Evolutionary conservation across 208 protist genomes (phyloP), one percentile per base, ranked within the genome.

Genomic region (Trypanosoma lewisi): DNA sequence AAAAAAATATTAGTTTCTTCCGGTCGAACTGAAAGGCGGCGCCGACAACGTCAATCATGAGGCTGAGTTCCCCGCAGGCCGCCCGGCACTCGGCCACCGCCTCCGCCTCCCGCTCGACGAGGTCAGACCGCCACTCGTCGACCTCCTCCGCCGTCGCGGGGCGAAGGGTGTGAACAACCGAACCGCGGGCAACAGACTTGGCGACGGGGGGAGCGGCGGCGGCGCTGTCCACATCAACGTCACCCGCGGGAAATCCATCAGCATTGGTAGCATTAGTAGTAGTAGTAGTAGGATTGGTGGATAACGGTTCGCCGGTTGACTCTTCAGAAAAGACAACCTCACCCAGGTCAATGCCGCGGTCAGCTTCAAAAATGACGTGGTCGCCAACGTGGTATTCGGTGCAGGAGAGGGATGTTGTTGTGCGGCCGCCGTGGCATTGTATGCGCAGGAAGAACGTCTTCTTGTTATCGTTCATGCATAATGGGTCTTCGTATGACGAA

Each of bases 21-120:
- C 73, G 78, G 66, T 95, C 87, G 75, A 90, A 94, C 75, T 95
- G 87, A 55, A 90, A 95, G n/a, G 78, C 82, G n/a, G 88, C 87
- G 3, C 56, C 78, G 1, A 87, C 73, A 21, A 95, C 69, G 34
- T 44, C 66, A 63, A 94, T 79, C 11, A 74, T 82, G 30, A 94
- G 72, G 2, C 69, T 50, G 17, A 85, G 68, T 31, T 79, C 61
- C 33, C 61, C 61, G 12, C 76, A 86, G 1, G 75, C 81, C 36
- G 70, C 77, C 16, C 78, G 75, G 64, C 83, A 93, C 55, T 75
- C 74, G 53, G 59, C 61, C 41, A 90, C 25, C 31, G 85, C 76
- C 50, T 67, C 55, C 45, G 69, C 72, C 19, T 80, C 89, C 52
- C 89, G 78, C 48, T 50, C 63, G 17, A 77, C 63, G 52, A 88